Percentiles rank a stretch among this genome's conserved stretches.
phyloP scores from a whole-genome alignment of 2,329 filamentous ascomycete genomes.

The Saccharata proteae region DNA sequence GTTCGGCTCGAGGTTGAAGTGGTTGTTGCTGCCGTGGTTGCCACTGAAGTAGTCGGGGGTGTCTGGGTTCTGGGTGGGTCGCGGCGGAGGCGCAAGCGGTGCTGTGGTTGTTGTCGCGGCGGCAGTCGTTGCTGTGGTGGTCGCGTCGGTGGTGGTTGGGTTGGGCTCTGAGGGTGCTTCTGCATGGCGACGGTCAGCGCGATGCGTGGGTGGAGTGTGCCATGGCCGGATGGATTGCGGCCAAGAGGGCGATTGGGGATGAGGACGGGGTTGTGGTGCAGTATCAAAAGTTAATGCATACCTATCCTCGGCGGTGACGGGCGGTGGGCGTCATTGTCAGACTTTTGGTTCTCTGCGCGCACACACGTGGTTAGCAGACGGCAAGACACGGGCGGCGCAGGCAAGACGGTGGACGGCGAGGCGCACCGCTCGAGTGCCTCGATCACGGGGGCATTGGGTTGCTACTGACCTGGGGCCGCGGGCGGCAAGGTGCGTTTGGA shows the following conservation, averaged over 20 bases:
- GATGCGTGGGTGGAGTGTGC: neutral
- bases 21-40: constrained; percentile 28
- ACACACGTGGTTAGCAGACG: constrained; percentile 1
- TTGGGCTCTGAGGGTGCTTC: constrained; percentile 6
- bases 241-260: constrained; percentile 25
- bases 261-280: constrained; percentile 19
- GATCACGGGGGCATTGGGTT: neutral
- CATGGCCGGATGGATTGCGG: constrained; percentile 1
- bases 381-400: neutral
- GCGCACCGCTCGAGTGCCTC: neutral
- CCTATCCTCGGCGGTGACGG: constrained; percentile 10
- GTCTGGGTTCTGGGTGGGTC: constrained; percentile 28
- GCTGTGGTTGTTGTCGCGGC: constrained; percentile 28
- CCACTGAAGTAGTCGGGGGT: constrained; percentile 40
- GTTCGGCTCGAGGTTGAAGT: constrained; percentile 74
- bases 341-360: constrained; percentile 4
- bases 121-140: constrained; percentile 17
- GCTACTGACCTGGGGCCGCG: constrained; percentile 23
- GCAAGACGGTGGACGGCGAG: neutral
- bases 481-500: constrained; percentile 21
- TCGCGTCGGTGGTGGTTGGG: constrained; percentile 9
- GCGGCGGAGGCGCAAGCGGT: constrained; percentile 41
- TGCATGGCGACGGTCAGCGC: neutral
- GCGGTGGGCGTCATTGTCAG: constrained; percentile 6
- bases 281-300: constrained; percentile 6